These are phyloP conservation scores for Gentiana dahurica DNA, from an alignment of 257 asterid species.

Conservation along the genomic window DNA sequence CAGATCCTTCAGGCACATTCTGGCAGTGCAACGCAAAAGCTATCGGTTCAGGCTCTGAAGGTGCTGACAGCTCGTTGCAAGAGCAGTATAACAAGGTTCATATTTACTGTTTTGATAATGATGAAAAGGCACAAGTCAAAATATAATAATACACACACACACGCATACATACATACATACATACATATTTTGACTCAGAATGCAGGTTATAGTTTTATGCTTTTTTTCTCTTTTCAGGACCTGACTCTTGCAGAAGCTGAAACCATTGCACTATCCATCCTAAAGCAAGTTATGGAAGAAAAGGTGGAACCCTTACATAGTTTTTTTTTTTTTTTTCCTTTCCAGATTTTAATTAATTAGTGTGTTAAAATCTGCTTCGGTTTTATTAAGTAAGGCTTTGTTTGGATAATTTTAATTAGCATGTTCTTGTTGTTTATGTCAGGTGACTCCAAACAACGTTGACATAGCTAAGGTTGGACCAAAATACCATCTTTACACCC, in stretches of 20 bases:
- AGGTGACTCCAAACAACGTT: conserved; percentile 88
- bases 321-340: neutral
- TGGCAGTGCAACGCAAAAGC: conserved; percentile 96
- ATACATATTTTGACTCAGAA: neutral
- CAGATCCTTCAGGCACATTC: conserved; percentile 90
- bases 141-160: neutral
- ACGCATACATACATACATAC: too few species aligned
- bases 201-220: conserved; percentile 3
- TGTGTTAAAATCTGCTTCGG: too few species aligned
- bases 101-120: neutral
- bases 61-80: conserved; percentile 95
- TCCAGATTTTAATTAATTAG: too few species aligned
- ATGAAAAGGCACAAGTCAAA: neutral
- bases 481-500: conserved; percentile 67
- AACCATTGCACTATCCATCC: conserved; percentile 67
- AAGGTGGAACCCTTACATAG: conserved; percentile 27
- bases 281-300: conserved; percentile 87
- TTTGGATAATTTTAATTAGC: neutral
- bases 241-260: conserved; percentile 71
- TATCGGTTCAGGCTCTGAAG: conserved; percentile 90
- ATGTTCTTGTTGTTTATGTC: conserved; percentile 4
- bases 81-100: conserved; percentile 83
- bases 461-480: conserved; percentile 85
- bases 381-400: neutral
- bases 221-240: conserved; percentile 29